These are phyloP conservation scores for Cudoniella acicularis DNA, from an alignment of 495 filamentous ascomycete species.

Conservation along the genomic window DNA sequence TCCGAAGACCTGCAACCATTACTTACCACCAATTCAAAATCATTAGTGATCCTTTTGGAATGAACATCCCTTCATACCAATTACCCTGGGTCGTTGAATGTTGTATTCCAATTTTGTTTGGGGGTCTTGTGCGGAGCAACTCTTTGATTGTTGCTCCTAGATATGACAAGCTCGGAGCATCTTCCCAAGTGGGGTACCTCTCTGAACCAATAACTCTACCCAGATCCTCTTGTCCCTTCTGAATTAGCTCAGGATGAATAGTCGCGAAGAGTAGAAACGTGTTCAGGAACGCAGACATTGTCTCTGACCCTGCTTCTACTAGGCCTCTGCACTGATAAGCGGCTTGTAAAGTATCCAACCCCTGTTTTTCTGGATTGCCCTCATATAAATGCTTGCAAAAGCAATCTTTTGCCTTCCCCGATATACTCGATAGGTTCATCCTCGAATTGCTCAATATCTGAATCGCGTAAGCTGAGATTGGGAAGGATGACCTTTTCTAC, in stretches of 20 bases:
- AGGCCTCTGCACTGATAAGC: slow-evolving; percentile 35
- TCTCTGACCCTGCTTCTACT: slow-evolving; percentile 40
- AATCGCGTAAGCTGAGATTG: slow-evolving; percentile 84
- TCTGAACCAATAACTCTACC: slow-evolving; percentile 29
- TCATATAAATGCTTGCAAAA: slow-evolving; percentile 26
- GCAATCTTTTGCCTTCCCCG: slow-evolving; percentile 24
- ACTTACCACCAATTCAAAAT: slow-evolving; percentile 39
- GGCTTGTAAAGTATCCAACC: slow-evolving; percentile 19
- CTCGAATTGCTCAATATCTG: slow-evolving; percentile 93
- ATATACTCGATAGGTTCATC: slow-evolving; percentile 99
- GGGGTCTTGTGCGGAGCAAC: slow-evolving; percentile 40
- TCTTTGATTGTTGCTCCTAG: slow-evolving; percentile 27
- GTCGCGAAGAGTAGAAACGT: slow-evolving; percentile 40
- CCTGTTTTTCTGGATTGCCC: slow-evolving; percentile 18
- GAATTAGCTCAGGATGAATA: slow-evolving; percentile 43
- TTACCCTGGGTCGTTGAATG: slow-evolving; percentile 54
- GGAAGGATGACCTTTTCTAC: slow-evolving; percentile 94
- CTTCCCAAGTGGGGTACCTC: slow-evolving; percentile 26
- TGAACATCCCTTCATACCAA: slow-evolving; percentile 43
- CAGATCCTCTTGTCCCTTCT: slow-evolving; percentile 41
- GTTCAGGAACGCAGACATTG: slow-evolving; percentile 32
- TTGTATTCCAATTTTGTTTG: slow-evolving; percentile 35
- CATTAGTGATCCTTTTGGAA: slow-evolving; percentile 41
- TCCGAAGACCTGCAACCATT: slow-evolving; percentile 67
- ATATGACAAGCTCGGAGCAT: slow-evolving; percentile 24